These are phyloP conservation scores for Microstegium vimineum DNA, from an alignment of 176 grass and related monocot species.

Conservation along the genomic window DNA sequence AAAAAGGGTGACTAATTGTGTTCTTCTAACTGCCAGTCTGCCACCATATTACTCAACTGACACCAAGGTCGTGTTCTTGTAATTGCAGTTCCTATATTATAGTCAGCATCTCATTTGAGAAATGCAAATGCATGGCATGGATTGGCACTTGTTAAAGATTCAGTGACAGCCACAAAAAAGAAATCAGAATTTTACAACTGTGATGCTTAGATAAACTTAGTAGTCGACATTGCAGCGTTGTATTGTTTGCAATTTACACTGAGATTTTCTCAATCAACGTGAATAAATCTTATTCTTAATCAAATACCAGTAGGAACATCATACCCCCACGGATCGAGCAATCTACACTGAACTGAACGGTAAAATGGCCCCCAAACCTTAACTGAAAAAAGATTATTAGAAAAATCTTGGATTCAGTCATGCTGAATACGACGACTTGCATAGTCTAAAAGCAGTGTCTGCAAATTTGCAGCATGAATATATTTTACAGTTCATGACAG, in stretches of 20 bases:
- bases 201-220: neutral
- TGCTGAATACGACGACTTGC: neutral
- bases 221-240: neutral
- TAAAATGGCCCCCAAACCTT: neutral
- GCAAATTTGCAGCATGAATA: neutral
- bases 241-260: neutral
- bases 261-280: no score
- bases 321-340: no score
- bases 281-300: no score
- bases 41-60: no score
- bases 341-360: neutral
- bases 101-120: no score
- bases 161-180: neutral
- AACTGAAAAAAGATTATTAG: neutral
- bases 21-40: no score
- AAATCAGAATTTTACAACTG: neutral
- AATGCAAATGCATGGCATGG: no score
- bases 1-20: neutral
- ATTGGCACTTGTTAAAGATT: neutral
- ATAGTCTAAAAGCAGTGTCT: neutral
- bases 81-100: no score
- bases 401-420: neutral
- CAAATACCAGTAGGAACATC: no score
- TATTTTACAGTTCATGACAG: neutral
- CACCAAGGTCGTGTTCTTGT: no score